Percentiles rank a stretch among this genome's conserved stretches.
These are phyloP conservation scores for Acer negundo DNA, from an alignment of 345 rosid species.

Conservation along the genomic window DNA sequence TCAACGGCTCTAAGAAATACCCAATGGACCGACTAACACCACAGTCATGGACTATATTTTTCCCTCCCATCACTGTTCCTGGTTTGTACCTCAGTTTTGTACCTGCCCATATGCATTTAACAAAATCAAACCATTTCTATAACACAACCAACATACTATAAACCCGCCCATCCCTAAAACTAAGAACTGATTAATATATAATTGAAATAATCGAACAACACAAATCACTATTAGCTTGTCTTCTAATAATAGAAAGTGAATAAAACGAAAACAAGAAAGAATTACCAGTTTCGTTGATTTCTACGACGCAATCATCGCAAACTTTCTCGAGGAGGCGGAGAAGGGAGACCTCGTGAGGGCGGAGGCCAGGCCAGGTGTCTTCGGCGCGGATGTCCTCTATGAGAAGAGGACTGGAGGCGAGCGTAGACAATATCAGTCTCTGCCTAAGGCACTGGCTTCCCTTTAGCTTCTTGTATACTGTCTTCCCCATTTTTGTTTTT, in stretches of 20 bases:
- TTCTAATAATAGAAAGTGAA: too few relatives aligned
- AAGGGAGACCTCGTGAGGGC: slow-evolving; percentile 73
- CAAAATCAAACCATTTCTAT: neutral
- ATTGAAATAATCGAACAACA: neutral
- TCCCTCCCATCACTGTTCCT: slow-evolving; percentile 85
- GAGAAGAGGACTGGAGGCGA: slow-evolving; percentile 56
- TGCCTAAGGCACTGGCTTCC: slow-evolving; percentile 80
- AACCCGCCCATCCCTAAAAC: neutral
- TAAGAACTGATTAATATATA: neutral
- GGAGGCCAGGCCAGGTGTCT: slow-evolving; percentile 74
- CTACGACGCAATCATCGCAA: slow-evolving; percentile 66
- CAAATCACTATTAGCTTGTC: too few relatives aligned
- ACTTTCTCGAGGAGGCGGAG: slow-evolving; percentile 73
- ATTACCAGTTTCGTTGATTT: slow-evolving; percentile 81
- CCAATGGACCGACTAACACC: slow-evolving; percentile 77
- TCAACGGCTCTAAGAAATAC: slow-evolving; percentile 81
- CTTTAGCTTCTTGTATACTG: slow-evolving; percentile 58
- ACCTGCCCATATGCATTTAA: slow-evolving; percentile 41
- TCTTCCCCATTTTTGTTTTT: slow-evolving; percentile 54
- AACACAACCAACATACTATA: neutral
- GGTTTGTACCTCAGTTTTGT: slow-evolving; percentile 73
- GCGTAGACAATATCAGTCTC: slow-evolving; percentile 70
- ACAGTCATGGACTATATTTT: slow-evolving; percentile 64
- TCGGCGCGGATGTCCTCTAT: slow-evolving; percentile 75
- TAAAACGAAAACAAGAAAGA: neutral